These are phyloP conservation scores for Lasiosphaeriaceae sp. DNA, from an alignment of 495 filamentous ascomycete species.

Conservation along the genomic window DNA sequence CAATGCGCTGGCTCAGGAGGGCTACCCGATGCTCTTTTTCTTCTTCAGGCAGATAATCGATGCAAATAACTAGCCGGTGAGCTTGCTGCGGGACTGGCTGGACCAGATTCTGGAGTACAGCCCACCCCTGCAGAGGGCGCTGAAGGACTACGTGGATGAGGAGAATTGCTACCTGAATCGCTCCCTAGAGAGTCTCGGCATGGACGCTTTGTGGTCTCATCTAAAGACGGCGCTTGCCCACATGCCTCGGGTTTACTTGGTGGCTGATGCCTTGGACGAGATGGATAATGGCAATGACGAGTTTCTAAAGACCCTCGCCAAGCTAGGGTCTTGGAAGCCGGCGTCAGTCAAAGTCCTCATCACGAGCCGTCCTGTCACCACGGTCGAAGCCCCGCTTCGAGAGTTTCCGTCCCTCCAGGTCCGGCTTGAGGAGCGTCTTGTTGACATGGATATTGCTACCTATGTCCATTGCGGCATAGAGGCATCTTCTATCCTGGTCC, in stretches of 20 bases:
- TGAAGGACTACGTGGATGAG: constrained; percentile 22
- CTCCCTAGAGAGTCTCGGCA: constrained; percentile 16
- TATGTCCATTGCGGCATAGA: constrained; percentile 32
- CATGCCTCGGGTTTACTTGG: constrained; percentile 38
- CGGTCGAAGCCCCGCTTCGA: constrained; percentile 25
- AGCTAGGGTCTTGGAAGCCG: constrained; percentile 36
- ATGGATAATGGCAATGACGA: constrained; percentile 35
- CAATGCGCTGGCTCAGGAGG: constrained; percentile 23
- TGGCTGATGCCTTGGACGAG: constrained; percentile 48
- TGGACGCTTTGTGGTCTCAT: constrained; percentile 18
- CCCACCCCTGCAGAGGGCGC: constrained; percentile 30
- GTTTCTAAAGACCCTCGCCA: constrained; percentile 31
- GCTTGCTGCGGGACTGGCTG: constrained; percentile 44
- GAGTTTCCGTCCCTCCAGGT: constrained; percentile 19
- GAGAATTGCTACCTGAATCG: background rate
- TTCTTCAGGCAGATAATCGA: constrained; percentile 54
- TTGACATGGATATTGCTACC: constrained; percentile 39
- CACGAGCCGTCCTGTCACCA: constrained; percentile 37
- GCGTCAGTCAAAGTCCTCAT: constrained; percentile 39
- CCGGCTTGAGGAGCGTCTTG: constrained; percentile 34
- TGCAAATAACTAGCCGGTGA: constrained; percentile 41
- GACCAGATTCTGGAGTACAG: constrained; percentile 38
- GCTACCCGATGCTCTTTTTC: constrained; percentile 45
- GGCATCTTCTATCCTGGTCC: constrained; percentile 8
- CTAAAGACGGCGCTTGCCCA: constrained; percentile 23